A percentile compares a stretch with the other conserved stretches of the same genome.
Evolutionary conservation across 2,329 filamentous ascomycete species (phyloP).

Genomic region (Fusarium xylarioides): DNA sequence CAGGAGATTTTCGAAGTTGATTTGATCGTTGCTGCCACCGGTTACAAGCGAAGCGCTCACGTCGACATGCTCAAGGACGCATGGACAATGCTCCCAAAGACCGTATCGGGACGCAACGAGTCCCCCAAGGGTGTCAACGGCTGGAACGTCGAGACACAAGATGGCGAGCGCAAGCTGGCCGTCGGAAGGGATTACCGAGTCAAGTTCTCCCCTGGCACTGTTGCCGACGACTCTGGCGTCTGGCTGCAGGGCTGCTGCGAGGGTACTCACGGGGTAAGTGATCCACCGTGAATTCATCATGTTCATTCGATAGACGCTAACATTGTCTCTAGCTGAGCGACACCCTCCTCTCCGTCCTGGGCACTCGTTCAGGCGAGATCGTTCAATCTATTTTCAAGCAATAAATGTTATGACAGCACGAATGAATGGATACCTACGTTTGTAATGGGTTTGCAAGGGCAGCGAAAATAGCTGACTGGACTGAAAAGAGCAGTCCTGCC

Average conservation of each 20-base stretch:
- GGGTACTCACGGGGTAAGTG: conserved; percentile 86
- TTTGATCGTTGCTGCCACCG: conserved; percentile 85
- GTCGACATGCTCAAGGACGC: conserved; percentile 77
- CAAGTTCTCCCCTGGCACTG: conserved; percentile 71
- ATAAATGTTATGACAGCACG: conserved; percentile 38
- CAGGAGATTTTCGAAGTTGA: conserved; percentile 77
- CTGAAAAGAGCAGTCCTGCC: conserved; percentile 15
- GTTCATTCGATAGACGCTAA: conserved; percentile 29
- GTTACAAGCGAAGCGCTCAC: conserved; percentile 82
- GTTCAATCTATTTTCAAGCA: conserved; percentile 74
- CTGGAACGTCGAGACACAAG: conserved; percentile 53
- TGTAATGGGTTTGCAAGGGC: conserved; percentile 36
- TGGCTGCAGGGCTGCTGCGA: conserved; percentile 97
- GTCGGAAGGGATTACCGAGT: conserved; percentile 84
- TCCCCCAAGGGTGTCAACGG: conserved; percentile 50
- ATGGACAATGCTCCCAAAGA: conserved; percentile 70
- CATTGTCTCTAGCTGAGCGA: conserved; percentile 71
- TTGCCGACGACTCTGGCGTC: conserved; percentile 79
- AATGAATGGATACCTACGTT: conserved; percentile 30
- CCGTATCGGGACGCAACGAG: conserved; percentile 42
- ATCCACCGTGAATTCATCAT: not conserved
- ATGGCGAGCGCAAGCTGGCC: conserved; percentile 61
- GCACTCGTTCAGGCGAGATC: conserved; percentile 79
- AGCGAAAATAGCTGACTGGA: conserved; percentile 39
- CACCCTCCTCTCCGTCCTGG: conserved; percentile 80